Conservation (phyloP, 768 basidiomycete genomes). For the Lyophyllum semitale region DNA sequence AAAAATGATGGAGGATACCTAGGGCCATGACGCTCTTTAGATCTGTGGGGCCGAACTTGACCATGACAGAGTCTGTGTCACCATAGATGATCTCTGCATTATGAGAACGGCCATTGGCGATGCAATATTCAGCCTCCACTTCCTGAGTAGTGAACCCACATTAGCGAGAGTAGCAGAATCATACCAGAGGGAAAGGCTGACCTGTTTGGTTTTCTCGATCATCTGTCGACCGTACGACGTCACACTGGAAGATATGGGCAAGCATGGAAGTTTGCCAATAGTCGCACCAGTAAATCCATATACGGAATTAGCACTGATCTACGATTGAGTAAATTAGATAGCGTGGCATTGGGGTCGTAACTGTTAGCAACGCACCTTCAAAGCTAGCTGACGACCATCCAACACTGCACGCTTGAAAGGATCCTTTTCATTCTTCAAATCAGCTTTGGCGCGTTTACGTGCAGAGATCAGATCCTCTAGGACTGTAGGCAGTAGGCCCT, state of each 20-base stretch:
- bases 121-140: conserved; percentile 86
- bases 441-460: conserved; percentile 92
- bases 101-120: conserved; percentile 81
- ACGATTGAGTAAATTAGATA: neutral
- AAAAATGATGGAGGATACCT: conserved; percentile 44
- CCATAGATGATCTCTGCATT: conserved; percentile 97
- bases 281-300: conserved; percentile 99
- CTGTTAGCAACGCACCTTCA: conserved; percentile 63
- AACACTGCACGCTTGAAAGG: conserved; percentile 96
- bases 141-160: conserved; percentile 45
- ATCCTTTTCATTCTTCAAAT: conserved; percentile 95
- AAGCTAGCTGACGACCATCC: conserved; percentile 94
- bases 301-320: conserved; percentile 99
- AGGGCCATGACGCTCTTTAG: conserved; percentile 86
- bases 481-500: conserved; percentile 89
- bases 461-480: conserved; percentile 93
- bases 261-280: conserved; percentile 93
- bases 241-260: conserved; percentile 92
- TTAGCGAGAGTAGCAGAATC: neutral
- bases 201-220: conserved; percentile 96
- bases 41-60: conserved; percentile 91
- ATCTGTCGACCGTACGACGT: conserved; percentile 98
- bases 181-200: conserved; percentile 26
- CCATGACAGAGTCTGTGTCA: conserved; percentile 99
- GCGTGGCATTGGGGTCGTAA: neutral